Conservation (phyloP, 78 protist genomes). For the Dictyostelium capitatum region DNA sequence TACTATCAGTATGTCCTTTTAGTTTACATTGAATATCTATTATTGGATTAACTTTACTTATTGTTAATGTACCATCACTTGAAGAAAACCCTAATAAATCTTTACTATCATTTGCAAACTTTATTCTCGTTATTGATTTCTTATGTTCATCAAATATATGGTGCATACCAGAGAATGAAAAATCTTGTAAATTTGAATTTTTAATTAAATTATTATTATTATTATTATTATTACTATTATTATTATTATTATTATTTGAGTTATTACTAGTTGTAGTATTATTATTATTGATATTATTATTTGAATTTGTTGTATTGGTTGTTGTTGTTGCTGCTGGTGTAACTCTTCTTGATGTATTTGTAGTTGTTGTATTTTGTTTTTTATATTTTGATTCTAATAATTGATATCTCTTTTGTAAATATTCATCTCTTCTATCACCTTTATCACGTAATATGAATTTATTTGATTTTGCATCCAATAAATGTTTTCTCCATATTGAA, state of each 20-base stretch:
- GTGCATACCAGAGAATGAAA: slow-evolving; percentile 76
- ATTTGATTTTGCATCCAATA: slow-evolving; percentile 41
- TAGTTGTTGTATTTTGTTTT: background rate
- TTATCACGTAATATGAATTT: slow-evolving; percentile 23
- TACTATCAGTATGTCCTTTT: slow-evolving; percentile 2
- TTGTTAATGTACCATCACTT: slow-evolving; percentile 25
- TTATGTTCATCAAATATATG: slow-evolving; percentile 76
- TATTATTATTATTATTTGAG: background rate
- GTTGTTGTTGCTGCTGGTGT: background rate
- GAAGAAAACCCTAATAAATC: slow-evolving; percentile 65
- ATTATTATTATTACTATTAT: background rate
- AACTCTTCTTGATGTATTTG: background rate
- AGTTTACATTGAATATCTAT: background rate
- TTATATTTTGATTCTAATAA: slow-evolving; percentile 49
- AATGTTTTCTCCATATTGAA: background rate
- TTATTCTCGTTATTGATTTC: slow-evolving; percentile 47
- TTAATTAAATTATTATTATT: background rate
- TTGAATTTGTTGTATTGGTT: background rate
- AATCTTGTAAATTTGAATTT: slow-evolving; percentile 18
- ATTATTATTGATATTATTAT: background rate
- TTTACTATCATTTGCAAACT: slow-evolving; percentile 53
- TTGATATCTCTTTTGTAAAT: slow-evolving; percentile 52
- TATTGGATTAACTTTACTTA: background rate
- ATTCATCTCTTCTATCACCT: slow-evolving; percentile 75
- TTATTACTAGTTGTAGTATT: background rate